Percentiles rank a stretch among this genome's conserved stretches.
phyloP scores from a whole-genome alignment of 257 asterid species.

The Verbena officinalis region DNA sequence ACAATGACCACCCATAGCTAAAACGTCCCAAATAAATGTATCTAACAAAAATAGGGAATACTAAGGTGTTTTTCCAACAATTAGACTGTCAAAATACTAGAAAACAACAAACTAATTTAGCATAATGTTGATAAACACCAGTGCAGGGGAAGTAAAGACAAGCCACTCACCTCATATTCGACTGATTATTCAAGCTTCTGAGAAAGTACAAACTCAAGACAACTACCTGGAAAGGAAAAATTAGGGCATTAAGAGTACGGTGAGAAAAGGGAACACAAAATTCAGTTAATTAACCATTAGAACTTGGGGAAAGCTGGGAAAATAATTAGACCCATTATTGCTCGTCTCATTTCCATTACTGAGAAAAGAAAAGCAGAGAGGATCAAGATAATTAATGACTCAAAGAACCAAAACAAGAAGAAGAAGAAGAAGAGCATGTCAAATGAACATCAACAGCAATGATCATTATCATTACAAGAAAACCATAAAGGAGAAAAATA shows the following conservation, averaged over 20 bases:
- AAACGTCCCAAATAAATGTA: not conserved
- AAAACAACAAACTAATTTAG: not conserved
- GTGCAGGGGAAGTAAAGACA: not conserved
- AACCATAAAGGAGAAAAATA: too few relatives aligned
- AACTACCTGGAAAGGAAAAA: conserved; percentile 12
- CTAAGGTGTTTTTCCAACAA: too few relatives aligned
- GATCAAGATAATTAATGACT: too few relatives aligned
- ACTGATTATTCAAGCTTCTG: conserved; percentile 4
- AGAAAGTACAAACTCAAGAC: conserved; percentile 4
- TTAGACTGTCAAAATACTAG: too few relatives aligned
- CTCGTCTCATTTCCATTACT: too few relatives aligned
- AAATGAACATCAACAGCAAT: too few relatives aligned
- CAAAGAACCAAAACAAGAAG: too few relatives aligned
- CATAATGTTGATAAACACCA: conserved; percentile 1
- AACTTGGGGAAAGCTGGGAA: too few relatives aligned
- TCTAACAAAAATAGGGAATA: not conserved
- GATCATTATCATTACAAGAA: too few relatives aligned
- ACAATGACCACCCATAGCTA: not conserved
- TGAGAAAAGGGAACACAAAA: not conserved
- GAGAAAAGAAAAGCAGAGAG: too few relatives aligned
- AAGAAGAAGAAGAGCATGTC: too few relatives aligned
- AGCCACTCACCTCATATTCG: conserved; percentile 34
- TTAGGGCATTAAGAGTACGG: conserved; percentile 10
- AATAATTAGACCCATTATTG: too few relatives aligned
- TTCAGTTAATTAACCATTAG: not conserved